Evolutionary conservation across 1,284 basidiomycete species (phyloP).

Genomic region (Uromyces viciae-fabae): DNA sequence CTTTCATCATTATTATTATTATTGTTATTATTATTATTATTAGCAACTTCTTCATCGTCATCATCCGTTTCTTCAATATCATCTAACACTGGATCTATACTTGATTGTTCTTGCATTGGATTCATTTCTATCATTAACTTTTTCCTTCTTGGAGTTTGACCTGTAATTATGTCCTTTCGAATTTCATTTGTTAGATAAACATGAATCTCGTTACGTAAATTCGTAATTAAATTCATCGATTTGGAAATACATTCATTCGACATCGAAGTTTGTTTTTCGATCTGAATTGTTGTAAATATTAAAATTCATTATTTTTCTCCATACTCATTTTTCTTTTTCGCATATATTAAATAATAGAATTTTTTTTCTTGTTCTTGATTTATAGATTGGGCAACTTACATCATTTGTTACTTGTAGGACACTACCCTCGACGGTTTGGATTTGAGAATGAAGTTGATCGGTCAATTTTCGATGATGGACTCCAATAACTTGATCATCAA

Average conservation of each 20-base stretch:
- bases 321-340: too few species aligned
- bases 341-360: too few species aligned
- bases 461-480: constrained; percentile 17
- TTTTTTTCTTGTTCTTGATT: constrained; percentile 10
- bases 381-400: not conserved
- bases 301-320: too few species aligned
- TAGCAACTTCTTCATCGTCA: not conserved
- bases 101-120: not conserved
- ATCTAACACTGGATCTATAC: not conserved
- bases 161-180: constrained; percentile 57
- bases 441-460: constrained; percentile 1
- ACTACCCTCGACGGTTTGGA: constrained; percentile 10
- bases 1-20: not conserved
- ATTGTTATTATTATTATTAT: not conserved
- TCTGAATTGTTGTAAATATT: not conserved
- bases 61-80: not conserved
- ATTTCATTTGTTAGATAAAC: constrained; percentile 53
- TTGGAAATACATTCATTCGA: constrained; percentile 42
- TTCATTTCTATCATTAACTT: not conserved
- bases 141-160: constrained; percentile 57
- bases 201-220: constrained; percentile 51
- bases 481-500: constrained; percentile 9
- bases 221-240: constrained; percentile 49
- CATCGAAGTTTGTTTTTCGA: constrained; percentile 20
- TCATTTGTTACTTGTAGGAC: constrained; percentile 11